These are phyloP conservation scores for Noccaea bulbosa DNA, from an alignment of 345 rosid species.

Conservation along the genomic window DNA sequence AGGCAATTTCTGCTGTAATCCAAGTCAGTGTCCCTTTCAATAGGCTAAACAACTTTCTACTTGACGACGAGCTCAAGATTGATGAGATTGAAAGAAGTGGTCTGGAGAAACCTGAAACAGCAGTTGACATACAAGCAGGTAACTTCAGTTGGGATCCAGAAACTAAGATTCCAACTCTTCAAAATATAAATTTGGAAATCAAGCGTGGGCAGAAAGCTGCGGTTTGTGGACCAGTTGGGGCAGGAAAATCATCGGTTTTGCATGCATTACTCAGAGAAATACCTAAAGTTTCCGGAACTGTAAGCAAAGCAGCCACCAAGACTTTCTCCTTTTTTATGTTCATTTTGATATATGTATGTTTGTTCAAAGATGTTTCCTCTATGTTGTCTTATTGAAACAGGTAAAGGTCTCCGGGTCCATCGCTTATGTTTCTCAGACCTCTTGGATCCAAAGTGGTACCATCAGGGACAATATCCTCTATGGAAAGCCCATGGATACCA, in stretches of 20 bases:
- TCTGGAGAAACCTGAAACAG: conserved; percentile 29
- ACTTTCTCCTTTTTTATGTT: conserved; percentile 6
- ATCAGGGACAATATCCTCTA: conserved; percentile 69
- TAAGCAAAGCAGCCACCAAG: conserved; percentile 46
- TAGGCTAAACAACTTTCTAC: conserved; percentile 60
- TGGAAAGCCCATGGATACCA: conserved; percentile 65
- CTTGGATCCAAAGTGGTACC: conserved; percentile 91
- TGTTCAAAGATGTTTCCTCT: conserved; percentile 5
- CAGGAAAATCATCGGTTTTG: conserved; percentile 76
- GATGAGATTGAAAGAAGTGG: conserved; percentile 43
- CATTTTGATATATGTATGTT: not conserved
- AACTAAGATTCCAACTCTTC: conserved; percentile 46
- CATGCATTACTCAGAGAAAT: conserved; percentile 72
- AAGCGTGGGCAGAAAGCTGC: conserved; percentile 65
- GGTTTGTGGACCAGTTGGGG: conserved; percentile 79
- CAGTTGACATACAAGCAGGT: conserved; percentile 57
- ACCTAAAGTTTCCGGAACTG: conserved; percentile 66
- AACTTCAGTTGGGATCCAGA: conserved; percentile 77
- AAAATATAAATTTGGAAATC: conserved; percentile 50
- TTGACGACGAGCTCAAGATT: conserved; percentile 62
- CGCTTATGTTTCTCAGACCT: conserved; percentile 77
- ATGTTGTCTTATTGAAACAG: conserved; percentile 41
- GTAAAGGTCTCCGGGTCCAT: conserved; percentile 58
- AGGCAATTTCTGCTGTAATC: conserved; percentile 66
- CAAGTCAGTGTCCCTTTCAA: conserved; percentile 72